Conservation (phyloP, 768 basidiomycete species). For the Boletus pseudo-olivaceus region DNA sequence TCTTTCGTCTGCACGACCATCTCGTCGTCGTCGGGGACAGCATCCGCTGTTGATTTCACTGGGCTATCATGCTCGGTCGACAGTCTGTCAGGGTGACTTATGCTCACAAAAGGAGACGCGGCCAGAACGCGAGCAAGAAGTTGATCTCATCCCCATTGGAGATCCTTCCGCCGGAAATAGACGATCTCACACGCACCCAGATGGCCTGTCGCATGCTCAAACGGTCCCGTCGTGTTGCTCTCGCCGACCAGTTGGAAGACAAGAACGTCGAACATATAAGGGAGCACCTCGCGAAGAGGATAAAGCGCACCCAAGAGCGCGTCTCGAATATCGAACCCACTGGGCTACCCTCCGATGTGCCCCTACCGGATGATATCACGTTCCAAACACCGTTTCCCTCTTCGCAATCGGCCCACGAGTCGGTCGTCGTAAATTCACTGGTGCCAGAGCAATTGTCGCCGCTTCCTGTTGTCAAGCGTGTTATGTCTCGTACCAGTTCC, state of each 20-base stretch:
- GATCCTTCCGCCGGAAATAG: constrained; percentile 21
- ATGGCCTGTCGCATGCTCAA: constrained; percentile 47
- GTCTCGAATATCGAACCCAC: constrained; percentile 1
- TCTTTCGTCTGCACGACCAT: constrained; percentile 1
- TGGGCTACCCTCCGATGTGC: not conserved
- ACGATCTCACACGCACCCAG: constrained; percentile 37
- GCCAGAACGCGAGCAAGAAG: constrained; percentile 4
- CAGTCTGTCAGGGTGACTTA: constrained; percentile 28
- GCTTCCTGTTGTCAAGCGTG: constrained; percentile 35
- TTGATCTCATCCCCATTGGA: constrained; percentile 28
- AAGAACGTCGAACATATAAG: constrained; percentile 16
- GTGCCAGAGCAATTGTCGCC: constrained; percentile 41
- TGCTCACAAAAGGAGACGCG: constrained; percentile 32
- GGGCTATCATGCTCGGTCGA: constrained; percentile 10
- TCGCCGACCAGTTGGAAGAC: constrained; percentile 21
- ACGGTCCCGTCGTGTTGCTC: constrained; percentile 39
- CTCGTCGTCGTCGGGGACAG: not conserved
- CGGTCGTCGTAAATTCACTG: constrained; percentile 17
- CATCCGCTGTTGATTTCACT: not conserved
- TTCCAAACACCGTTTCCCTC: constrained; percentile 29
- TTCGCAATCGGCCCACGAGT: constrained; percentile 22
- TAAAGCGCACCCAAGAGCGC: constrained; percentile 24
- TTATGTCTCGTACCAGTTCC: constrained; percentile 38
- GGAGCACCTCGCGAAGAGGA: constrained; percentile 33
- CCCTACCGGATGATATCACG: constrained; percentile 16